Conservation (phyloP, 208 protist genomes). For the Trypanosoma theileri region DNA sequence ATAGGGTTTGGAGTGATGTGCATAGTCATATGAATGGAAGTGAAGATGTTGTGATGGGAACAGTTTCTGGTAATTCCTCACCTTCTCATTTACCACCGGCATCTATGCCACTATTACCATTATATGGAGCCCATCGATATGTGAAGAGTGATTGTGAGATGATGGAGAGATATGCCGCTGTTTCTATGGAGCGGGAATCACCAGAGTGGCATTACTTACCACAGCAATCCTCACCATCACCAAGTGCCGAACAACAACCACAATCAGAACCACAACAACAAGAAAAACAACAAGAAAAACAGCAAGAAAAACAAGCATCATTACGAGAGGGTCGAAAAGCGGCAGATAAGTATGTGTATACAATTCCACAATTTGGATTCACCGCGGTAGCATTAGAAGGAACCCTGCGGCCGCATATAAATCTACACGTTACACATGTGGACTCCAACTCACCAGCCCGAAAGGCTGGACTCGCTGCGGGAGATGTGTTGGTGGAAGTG, state of each 20-base stretch:
- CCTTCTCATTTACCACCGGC: not conserved
- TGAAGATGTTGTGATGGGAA: not conserved
- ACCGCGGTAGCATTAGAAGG: not conserved
- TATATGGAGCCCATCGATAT: no score
- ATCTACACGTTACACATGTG: not conserved
- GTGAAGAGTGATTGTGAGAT: not conserved
- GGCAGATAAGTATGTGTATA: not conserved
- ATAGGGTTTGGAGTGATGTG: no score
- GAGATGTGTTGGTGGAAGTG: not conserved
- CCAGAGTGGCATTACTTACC: not conserved
- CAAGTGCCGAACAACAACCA: no score
- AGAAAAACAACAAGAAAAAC: no score
- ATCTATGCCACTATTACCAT: not conserved
- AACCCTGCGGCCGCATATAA: not conserved
- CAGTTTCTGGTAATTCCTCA: not conserved
- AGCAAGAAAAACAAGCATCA: no score
- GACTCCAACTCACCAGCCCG: not conserved
- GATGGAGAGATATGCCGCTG: not conserved
- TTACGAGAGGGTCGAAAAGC: no score
- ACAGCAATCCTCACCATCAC: no score
- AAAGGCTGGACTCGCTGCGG: not conserved
- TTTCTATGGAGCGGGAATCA: not conserved
- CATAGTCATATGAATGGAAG: no score
- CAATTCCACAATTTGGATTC: conserved; percentile 13
- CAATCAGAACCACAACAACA: not conserved